These are phyloP conservation scores for Salix suchowensis DNA, from an alignment of 345 rosid species.

Conservation along the genomic window DNA sequence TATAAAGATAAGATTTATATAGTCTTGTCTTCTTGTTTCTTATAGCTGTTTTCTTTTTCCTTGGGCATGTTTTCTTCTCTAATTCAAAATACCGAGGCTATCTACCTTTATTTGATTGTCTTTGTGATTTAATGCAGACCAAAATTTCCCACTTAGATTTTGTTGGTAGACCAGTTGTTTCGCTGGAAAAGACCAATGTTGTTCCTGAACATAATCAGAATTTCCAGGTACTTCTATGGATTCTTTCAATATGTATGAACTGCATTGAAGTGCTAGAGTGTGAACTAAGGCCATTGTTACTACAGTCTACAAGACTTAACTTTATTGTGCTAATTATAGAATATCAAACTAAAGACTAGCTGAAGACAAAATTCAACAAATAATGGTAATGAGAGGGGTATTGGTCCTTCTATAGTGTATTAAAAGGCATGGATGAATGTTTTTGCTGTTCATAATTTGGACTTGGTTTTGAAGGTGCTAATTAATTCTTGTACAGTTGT, in stretches of 20 bases:
- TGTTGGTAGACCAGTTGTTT: slow-evolving; percentile 80
- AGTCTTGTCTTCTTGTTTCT: background rate
- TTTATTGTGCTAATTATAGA: background rate
- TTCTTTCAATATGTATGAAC: background rate
- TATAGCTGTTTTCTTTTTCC: background rate
- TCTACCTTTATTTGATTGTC: slow-evolving; percentile 4
- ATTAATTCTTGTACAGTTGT: background rate
- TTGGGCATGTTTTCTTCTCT: background rate
- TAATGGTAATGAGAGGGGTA: background rate
- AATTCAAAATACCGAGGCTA: background rate
- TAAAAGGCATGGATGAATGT: background rate
- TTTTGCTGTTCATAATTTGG: background rate
- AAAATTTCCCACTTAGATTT: slow-evolving; percentile 89
- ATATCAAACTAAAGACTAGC: background rate
- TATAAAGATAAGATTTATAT: slow-evolving; percentile 12
- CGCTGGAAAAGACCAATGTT: slow-evolving; percentile 66
- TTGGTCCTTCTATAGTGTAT: background rate
- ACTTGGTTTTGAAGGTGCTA: background rate
- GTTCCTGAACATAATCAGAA: slow-evolving; percentile 89
- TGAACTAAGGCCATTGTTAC: background rate
- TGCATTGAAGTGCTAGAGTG: background rate
- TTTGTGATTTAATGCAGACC: slow-evolving; percentile 39
- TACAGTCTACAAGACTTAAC: too few relatives aligned
- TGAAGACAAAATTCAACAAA: background rate
- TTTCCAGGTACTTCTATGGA: slow-evolving; percentile 62